Evolutionary conservation across 1,139 yeast genomes (phyloP).

Genomic region (Yamadazyma oceani): DNA sequence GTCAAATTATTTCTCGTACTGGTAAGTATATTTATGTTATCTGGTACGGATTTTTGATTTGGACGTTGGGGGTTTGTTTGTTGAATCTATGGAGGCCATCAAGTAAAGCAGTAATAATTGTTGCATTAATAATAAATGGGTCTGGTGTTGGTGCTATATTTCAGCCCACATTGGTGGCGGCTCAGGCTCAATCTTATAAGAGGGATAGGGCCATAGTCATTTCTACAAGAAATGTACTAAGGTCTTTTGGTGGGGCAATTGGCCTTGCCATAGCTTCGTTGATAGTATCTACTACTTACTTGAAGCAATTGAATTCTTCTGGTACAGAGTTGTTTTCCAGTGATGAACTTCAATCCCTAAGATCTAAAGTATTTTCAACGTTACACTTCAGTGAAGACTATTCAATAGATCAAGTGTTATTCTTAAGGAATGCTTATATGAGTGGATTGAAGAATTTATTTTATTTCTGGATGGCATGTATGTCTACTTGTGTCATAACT

Average conservation of each 20-base stretch:
- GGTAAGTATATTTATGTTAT: slow-evolving; percentile 41
- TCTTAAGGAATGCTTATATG: slow-evolving; percentile 26
- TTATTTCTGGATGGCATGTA: slow-evolving; percentile 34
- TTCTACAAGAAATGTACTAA: slow-evolving; percentile 45
- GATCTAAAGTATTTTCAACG: slow-evolving; percentile 3
- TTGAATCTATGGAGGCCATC: slow-evolving; percentile 31
- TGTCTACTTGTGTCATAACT: slow-evolving; percentile 29
- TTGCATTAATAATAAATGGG: slow-evolving; percentile 41
- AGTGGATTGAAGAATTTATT: slow-evolving; percentile 31
- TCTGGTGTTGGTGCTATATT: slow-evolving; percentile 48
- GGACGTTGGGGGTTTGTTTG: slow-evolving; percentile 39
- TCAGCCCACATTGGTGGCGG: slow-evolving; percentile 54
- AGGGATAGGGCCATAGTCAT: slow-evolving; percentile 53
- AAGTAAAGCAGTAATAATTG: slow-evolving; percentile 27
- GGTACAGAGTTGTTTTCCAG: slow-evolving; percentile 3
- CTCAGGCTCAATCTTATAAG: slow-evolving; percentile 46
- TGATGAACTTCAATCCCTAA: slow-evolving; percentile 1
- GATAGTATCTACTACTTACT: slow-evolving; percentile 41
- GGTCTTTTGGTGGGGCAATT: slow-evolving; percentile 52
- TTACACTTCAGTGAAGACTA: slow-evolving; percentile 3
- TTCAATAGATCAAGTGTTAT: slow-evolving; percentile 15
- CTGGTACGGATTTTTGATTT: slow-evolving; percentile 36
- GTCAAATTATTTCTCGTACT: slow-evolving; percentile 35
- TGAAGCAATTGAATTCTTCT: slow-evolving; percentile 20
- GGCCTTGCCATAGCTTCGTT: slow-evolving; percentile 48